Conservation (phyloP, 192 early-diverging fungal species). For the Linnemannia exigua region DNA sequence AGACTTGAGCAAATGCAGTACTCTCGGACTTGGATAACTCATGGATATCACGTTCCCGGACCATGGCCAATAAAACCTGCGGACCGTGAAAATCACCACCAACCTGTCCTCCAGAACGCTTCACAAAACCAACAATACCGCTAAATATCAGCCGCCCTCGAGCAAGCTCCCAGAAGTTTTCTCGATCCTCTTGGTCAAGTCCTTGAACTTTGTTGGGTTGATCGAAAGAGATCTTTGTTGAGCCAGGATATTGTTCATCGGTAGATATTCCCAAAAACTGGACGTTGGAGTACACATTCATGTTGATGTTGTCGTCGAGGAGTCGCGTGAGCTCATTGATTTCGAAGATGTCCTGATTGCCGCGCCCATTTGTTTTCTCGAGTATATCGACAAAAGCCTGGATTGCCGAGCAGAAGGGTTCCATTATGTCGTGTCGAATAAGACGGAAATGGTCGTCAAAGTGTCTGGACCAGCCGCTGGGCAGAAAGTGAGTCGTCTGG, state of each 20-base stretch:
- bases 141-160: neutral
- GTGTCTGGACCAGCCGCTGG: slow-evolving; percentile 44
- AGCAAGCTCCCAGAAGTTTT: neutral
- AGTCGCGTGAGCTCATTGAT: neutral
- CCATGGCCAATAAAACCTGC: neutral
- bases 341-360: neutral
- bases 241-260: neutral
- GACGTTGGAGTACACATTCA: slow-evolving; percentile 19
- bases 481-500: slow-evolving; percentile 44
- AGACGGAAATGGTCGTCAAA: slow-evolving; percentile 66
- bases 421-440: slow-evolving; percentile 62
- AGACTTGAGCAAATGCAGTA: neutral
- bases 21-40: neutral
- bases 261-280: neutral
- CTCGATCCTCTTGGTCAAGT: neutral
- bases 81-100: no score
- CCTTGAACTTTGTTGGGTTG: neutral
- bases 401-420: slow-evolving; percentile 51
- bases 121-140: neutral
- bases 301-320: slow-evolving; percentile 1
- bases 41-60: neutral
- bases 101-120: neutral
- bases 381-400: slow-evolving; percentile 35
- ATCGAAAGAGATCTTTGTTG: slow-evolving; percentile 8
- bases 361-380: neutral